A percentile compares a stretch with the other conserved stretches of the same genome.
These are phyloP conservation scores for Nitzschia inconspicua DNA, from an alignment of 108 stramenopile species.

Conservation along the genomic window DNA sequence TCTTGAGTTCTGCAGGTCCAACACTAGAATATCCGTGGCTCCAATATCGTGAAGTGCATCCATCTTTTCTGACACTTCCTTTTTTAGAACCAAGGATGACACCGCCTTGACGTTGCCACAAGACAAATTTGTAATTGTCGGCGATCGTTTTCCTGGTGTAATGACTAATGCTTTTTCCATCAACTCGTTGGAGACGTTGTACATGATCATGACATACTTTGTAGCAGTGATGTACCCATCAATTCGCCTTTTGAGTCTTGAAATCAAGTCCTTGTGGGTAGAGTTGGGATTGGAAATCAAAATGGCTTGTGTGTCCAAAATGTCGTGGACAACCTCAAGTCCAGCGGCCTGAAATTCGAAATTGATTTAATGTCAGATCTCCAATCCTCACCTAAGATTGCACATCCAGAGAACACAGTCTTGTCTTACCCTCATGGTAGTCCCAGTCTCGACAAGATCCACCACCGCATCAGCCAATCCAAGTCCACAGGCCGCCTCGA, in stretches of 20 bases:
- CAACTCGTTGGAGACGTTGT: constrained; percentile 82
- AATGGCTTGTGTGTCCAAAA: constrained; percentile 73
- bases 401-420: not conserved
- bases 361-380: not conserved
- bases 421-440: constrained; percentile 89
- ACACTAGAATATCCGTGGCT: constrained; percentile 92
- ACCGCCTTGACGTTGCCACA: constrained; percentile 82
- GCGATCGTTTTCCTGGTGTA: constrained; percentile 94
- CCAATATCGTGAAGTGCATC: constrained; percentile 88
- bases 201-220: constrained; percentile 93
- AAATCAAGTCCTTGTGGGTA: constrained; percentile 80
- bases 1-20: constrained; percentile 84
- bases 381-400: not conserved
- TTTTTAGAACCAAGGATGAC: constrained; percentile 80
- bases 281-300: constrained; percentile 85
- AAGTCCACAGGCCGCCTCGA: constrained; percentile 95
- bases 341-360: constrained; percentile 81
- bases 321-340: constrained; percentile 87
- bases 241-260: constrained; percentile 85
- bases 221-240: constrained; percentile 95
- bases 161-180: constrained; percentile 67
- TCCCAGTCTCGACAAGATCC: constrained; percentile 97
- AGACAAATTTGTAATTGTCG: constrained; percentile 89
- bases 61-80: constrained; percentile 85
- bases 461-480: constrained; percentile 98